phyloP scores from a whole-genome alignment of 2,329 filamentous ascomycete genomes.

The Hypoxylon sp. region DNA sequence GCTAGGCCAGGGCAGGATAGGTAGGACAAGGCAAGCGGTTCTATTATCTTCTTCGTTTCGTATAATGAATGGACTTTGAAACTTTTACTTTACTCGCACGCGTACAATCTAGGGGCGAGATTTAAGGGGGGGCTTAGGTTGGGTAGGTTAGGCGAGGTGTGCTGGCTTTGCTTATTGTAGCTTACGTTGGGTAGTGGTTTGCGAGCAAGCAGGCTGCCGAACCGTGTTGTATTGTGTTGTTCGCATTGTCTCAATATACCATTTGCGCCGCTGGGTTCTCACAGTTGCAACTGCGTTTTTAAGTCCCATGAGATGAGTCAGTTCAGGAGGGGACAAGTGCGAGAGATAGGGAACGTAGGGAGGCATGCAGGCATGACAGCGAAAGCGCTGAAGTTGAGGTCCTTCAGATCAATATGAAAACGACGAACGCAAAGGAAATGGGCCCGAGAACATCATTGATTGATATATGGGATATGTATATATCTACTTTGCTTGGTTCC shows the following conservation, averaged over 20 bases:
- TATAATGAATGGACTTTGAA: conserved; percentile 7
- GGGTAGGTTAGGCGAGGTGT: not conserved
- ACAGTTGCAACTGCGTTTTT: not conserved
- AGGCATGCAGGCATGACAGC: not conserved
- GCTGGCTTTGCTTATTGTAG: not conserved
- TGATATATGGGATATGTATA: conserved; percentile 42
- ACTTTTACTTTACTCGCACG: not conserved
- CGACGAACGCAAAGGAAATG: conserved; percentile 3
- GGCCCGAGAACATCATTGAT: conserved; percentile 34
- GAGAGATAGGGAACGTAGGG: too few relatives aligned
- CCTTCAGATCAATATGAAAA: not conserved
- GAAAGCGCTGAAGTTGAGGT: not conserved
- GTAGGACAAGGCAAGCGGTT: not conserved
- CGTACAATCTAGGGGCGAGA: conserved; percentile 6
- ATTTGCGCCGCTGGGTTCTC: conserved; percentile 34
- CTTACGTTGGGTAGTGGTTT: conserved; percentile 10
- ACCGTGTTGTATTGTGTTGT: conserved; percentile 11
- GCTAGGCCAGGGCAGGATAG: not conserved
- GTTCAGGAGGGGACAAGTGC: too few relatives aligned
- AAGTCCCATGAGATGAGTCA: not conserved
- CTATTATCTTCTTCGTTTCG: conserved; percentile 20
- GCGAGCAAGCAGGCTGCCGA: not conserved
- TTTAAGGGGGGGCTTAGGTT: too few relatives aligned
- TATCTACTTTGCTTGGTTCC: conserved; percentile 35
- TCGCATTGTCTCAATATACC: conserved; percentile 35